Conservation (phyloP, 2,329 filamentous ascomycete genomes). For the Paracorniculantispora psalliotae region DNA sequence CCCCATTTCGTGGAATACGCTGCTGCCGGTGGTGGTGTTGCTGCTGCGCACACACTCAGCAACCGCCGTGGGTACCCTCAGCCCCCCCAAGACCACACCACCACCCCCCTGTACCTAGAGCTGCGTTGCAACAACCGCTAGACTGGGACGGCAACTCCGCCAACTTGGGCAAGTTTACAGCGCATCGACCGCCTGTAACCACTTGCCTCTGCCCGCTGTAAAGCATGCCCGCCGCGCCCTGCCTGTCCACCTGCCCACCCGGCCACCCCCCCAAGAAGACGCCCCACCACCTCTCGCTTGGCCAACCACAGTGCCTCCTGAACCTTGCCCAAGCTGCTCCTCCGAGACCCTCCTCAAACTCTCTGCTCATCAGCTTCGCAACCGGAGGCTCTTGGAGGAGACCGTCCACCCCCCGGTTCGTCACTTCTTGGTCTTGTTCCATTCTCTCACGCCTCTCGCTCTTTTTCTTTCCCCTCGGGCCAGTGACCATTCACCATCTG, state of each 20-base stretch:
- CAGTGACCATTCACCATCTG: not conserved
- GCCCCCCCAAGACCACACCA: not conserved
- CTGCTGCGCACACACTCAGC: no score
- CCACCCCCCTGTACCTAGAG: not conserved
- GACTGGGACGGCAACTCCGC: no score
- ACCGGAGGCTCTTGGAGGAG: slow-evolving; percentile 7
- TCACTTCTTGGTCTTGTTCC: no score
- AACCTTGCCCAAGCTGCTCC: slow-evolving; percentile 13
- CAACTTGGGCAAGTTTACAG: no score
- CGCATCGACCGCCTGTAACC: no score
- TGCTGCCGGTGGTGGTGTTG: no score
- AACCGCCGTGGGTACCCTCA: no score
- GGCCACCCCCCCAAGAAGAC: not conserved
- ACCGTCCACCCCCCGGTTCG: slow-evolving; percentile 1
- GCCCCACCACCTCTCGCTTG: not conserved
- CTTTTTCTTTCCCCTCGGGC: not conserved
- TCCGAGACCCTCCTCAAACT: slow-evolving; percentile 17
- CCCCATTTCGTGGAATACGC: no score
- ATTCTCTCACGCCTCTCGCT: not conserved
- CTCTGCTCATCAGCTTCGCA: slow-evolving; percentile 13
- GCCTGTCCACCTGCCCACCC: no score
- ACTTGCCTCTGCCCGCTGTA: not conserved
- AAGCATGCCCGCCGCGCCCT: not conserved
- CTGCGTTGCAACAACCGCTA: no score
- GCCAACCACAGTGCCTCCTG: slow-evolving; percentile 12